Evolutionary conservation across 2,329 filamentous ascomycete species (phyloP).

Genomic region (Ceratocystis lukuohia): DNA sequence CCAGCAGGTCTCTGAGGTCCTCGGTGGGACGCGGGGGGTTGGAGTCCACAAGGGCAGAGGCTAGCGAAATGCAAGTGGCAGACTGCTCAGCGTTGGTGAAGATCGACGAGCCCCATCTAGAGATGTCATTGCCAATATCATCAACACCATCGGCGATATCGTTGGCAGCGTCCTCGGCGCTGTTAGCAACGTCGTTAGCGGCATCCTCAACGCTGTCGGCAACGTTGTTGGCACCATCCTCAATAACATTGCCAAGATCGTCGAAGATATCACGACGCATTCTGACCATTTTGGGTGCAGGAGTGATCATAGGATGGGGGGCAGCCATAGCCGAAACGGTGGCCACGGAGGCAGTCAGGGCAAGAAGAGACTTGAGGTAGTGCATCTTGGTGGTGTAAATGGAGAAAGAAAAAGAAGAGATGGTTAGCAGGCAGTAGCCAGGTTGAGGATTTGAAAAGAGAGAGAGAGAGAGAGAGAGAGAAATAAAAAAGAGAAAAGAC

Average conservation of each 20-base stretch:
- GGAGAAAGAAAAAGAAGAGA: neutral
- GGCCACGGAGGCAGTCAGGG: slow-evolving; percentile 19
- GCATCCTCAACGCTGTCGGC: slow-evolving; percentile 8
- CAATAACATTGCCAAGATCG: slow-evolving; percentile 15
- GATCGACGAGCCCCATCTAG: slow-evolving; percentile 3
- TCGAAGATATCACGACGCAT: slow-evolving; percentile 15
- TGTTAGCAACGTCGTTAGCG: neutral
- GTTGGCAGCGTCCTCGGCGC: neutral
- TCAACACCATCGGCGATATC: slow-evolving; percentile 1
- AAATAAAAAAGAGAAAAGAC: neutral
- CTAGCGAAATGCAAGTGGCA: slow-evolving; percentile 16
- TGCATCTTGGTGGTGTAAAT: slow-evolving; percentile 16
- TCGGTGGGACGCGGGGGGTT: slow-evolving; percentile 17
- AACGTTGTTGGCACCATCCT: slow-evolving; percentile 3
- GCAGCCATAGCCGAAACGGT: slow-evolving; percentile 18
- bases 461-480: neutral
- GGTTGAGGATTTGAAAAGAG: slow-evolving; percentile 1
- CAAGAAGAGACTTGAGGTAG: slow-evolving; percentile 13
- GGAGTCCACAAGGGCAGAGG: slow-evolving; percentile 12
- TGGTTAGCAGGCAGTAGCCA: neutral
- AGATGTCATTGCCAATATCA: slow-evolving; percentile 3
- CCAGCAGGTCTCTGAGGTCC: slow-evolving; percentile 20
- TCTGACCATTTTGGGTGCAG: slow-evolving; percentile 12
- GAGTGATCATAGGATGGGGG: slow-evolving; percentile 19
- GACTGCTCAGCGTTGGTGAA: slow-evolving; percentile 16